phyloP scores from a whole-genome alignment of 768 basidiomycete species.

The Lactifluus rugatus region DNA sequence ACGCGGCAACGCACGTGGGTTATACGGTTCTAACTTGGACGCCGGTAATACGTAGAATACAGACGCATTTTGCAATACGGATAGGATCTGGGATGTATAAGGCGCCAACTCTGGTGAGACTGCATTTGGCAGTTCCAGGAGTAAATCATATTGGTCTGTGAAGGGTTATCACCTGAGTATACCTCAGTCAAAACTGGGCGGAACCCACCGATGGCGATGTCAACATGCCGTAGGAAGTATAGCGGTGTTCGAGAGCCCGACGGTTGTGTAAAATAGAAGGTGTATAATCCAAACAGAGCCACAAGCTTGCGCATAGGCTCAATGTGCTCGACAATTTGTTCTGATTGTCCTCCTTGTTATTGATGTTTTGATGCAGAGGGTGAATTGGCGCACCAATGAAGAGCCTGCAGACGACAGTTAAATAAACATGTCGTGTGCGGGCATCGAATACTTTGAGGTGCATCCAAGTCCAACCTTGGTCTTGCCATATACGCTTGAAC shows the following conservation, averaged over 20 bases:
- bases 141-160: slow-evolving; percentile 46
- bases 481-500: slow-evolving; percentile 63
- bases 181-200: slow-evolving; percentile 30
- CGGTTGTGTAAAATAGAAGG: slow-evolving; percentile 63
- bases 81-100: slow-evolving; percentile 41
- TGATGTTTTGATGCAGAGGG: not conserved
- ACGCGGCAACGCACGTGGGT: slow-evolving; percentile 58
- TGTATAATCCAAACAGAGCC: slow-evolving; percentile 61
- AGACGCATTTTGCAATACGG: slow-evolving; percentile 36
- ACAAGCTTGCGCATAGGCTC: slow-evolving; percentile 46
- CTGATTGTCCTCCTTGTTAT: slow-evolving; percentile 27
- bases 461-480: slow-evolving; percentile 63
- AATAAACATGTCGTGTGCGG: slow-evolving; percentile 52
- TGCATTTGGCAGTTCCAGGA: slow-evolving; percentile 40
- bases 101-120: slow-evolving; percentile 41
- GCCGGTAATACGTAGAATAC: slow-evolving; percentile 55
- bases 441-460: slow-evolving; percentile 68
- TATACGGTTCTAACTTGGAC: slow-evolving; percentile 39
- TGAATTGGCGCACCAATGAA: slow-evolving; percentile 47
- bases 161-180: not conserved
- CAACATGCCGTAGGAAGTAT: slow-evolving; percentile 41
- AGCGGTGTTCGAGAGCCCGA: slow-evolving; percentile 41
- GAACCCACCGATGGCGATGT: slow-evolving; percentile 36
- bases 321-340: slow-evolving; percentile 41
- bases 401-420: slow-evolving; percentile 48